Base-by-base conservation (phyloP, 176 grass and related monocot species). In the Lolium perenne region DNA sequence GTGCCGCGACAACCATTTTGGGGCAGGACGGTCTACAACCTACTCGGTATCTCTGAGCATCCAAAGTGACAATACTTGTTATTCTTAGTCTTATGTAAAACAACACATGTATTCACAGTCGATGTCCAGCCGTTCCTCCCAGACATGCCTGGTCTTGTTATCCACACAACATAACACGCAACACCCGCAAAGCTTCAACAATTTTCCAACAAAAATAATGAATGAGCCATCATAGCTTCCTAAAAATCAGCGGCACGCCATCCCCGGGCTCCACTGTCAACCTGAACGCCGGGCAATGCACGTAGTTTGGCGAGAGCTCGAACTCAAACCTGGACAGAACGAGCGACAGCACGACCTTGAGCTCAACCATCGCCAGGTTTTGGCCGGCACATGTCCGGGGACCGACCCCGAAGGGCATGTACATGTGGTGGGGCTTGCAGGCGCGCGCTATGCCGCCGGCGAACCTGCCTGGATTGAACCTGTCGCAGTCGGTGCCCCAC, bases 351-450 rank as follows among this genome's bases (percentile, higher is more conserved):
- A 97, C 32, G 32, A 89, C 80, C 71, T 98, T 98, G 22, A 95
- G 69, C 80, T 95, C 95, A 17, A 87, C 87, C 89, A 93, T 93
- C 48, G 93, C 95, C 29, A 98, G 83, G 78, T 94, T 98, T 62
- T 98, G 95, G 3, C 93, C 95, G 1, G 69, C 77, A 48, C 95
- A 98, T 7, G 83, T 95, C 49, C 93, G 81, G 4, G 48, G 38
- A 3, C 95, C 95, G 0, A 91, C 10, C 0, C 95, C 95, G 8
- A 95, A 95, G 15, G 93, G 93, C 73, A 88, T 86, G 83, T 98
- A 92, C 87, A 87, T 85, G 10, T 93, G 89, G 18, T 85, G 68
- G 70, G 76, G 82, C 16, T 79, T 85, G 86, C 89, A 93, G 10
- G 95, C 87, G 1, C 83, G 86, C 0, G 87, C 85, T 12, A 98